These are phyloP conservation scores for Solanum okadae DNA, from an alignment of 257 asterid genomes.

Conservation along the genomic window DNA sequence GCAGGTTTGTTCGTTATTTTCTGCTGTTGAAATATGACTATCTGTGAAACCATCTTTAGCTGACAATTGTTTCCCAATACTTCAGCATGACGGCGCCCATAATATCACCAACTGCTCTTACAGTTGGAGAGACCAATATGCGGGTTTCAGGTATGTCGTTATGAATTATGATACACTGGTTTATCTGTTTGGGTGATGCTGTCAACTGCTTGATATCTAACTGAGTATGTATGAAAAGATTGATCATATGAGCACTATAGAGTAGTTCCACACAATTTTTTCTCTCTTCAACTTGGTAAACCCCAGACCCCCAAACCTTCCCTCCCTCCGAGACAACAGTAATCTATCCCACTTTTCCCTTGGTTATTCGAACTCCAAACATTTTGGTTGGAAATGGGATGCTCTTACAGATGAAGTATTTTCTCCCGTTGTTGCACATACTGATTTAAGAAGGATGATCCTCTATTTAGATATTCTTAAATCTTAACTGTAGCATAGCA, in stretches of 20 bases:
- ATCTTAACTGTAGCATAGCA: not conserved
- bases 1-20: not conserved
- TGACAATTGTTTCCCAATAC: not conserved
- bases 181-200: not conserved
- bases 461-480: not conserved
- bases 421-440: not conserved
- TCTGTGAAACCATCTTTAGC: not conserved
- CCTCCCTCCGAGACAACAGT: not conserved
- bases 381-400: not conserved
- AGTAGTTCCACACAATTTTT: not conserved
- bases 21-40: not conserved
- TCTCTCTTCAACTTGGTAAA: not conserved
- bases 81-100: constrained; percentile 89
- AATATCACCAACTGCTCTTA: constrained; percentile 71
- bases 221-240: not conserved
- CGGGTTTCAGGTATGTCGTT: constrained; percentile 39
- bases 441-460: not conserved
- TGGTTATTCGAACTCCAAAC: not conserved
- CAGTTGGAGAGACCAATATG: constrained; percentile 67
- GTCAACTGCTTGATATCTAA: not conserved
- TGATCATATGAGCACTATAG: not conserved
- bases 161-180: not conserved
- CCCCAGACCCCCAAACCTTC: not conserved
- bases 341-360: not conserved
- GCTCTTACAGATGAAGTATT: not conserved